A percentile compares a stretch with the other conserved stretches of the same genome.
phyloP scores from a whole-genome alignment of 495 filamentous ascomycete species.

The Penicillium crystallinum region DNA sequence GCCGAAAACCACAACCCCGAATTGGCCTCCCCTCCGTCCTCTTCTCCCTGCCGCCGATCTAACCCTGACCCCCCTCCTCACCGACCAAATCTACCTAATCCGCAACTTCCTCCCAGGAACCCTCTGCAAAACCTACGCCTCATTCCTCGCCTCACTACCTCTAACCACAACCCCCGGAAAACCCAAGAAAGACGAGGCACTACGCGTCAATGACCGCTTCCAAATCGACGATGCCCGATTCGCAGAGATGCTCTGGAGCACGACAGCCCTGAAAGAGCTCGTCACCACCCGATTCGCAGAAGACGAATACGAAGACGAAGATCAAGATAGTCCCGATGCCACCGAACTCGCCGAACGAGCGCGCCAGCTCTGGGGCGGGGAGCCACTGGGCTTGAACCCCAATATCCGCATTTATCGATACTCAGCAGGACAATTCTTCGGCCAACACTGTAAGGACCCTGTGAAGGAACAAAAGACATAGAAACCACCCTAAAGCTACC shows the following conservation, averaged over 20 bases:
- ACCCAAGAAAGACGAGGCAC: constrained; percentile 78
- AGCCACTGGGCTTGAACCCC: constrained; percentile 78
- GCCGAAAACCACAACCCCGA: constrained; percentile 34
- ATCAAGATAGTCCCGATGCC: constrained; percentile 36
- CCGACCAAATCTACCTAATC: constrained; percentile 69
- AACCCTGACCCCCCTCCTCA: constrained; percentile 50
- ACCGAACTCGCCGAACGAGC: background rate
- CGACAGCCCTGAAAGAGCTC: constrained; percentile 31
- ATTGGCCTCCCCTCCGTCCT: constrained; percentile 78
- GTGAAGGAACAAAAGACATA: too few relatives aligned
- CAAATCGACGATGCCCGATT: constrained; percentile 75
- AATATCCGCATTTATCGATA: constrained; percentile 95
- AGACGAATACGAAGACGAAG: constrained; percentile 12
- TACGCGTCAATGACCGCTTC: constrained; percentile 87
- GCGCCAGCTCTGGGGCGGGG: constrained; percentile 65
- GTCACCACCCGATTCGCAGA: constrained; percentile 15
- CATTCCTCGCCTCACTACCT: constrained; percentile 69
- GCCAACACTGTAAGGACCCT: constrained; percentile 69
- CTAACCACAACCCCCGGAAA: constrained; percentile 76
- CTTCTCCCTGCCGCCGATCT: constrained; percentile 65
- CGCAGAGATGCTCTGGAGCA: constrained; percentile 66
- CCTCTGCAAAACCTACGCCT: constrained; percentile 76
- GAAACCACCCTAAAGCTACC: too few relatives aligned
- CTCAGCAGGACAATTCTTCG: constrained; percentile 79
- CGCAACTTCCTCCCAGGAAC: constrained; percentile 71